Conservation (phyloP, 257 asterid species). For the Plectranthus barbatus region DNA sequence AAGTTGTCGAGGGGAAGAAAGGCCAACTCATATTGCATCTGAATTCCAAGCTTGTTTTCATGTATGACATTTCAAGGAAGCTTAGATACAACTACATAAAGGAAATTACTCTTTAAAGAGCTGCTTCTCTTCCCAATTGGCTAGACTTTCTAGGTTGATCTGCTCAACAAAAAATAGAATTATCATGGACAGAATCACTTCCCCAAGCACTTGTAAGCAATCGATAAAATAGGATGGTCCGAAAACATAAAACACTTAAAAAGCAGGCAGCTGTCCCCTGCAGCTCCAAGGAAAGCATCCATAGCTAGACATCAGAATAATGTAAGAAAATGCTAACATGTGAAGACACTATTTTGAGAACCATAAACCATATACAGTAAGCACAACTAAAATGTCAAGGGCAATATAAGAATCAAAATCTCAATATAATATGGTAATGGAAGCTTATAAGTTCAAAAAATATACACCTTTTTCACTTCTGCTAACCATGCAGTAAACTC, state of each 20-base stretch:
- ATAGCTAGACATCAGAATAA: neutral
- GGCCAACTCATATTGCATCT: neutral
- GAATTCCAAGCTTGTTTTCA: neutral
- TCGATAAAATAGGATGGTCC: neutral
- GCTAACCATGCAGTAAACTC: constrained; percentile 92
- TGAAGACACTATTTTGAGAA: neutral
- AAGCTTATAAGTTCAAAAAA: neutral
- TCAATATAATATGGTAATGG: neutral
- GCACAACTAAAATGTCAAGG: neutral
- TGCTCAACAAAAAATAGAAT: constrained; percentile 20
- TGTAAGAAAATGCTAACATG: neutral
- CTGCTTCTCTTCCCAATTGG: constrained; percentile 97
- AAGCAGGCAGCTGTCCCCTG: neutral
- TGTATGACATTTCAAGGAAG: neutral
- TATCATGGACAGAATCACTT: neutral
- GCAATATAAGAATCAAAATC: neutral
- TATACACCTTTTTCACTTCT: constrained; percentile 76
- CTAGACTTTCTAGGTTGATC: constrained; percentile 90
- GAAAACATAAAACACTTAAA: neutral
- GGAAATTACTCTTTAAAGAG: constrained; percentile 75
- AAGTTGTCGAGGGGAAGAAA: too few relatives aligned
- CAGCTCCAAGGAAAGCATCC: neutral
- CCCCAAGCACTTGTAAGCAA: neutral
- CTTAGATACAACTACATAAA: neutral
- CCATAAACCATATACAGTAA: neutral